Evolutionary conservation across 768 basidiomycete species (phyloP), one percentile per base, ranked within the genome.

Genomic region (Psilocybe cubensis): DNA sequence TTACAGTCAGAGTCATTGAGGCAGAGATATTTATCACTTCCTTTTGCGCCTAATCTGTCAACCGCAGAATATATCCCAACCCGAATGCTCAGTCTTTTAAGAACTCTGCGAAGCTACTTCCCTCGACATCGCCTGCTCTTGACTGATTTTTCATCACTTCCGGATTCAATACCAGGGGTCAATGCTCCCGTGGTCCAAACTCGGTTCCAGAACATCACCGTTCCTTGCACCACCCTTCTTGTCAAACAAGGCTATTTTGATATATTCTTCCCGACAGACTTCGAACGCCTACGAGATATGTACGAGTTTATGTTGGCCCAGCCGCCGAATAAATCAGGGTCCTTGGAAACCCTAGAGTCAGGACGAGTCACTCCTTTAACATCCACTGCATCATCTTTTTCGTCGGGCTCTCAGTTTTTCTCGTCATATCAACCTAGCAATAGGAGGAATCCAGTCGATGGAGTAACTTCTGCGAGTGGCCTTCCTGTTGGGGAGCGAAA

Each of bases 221-320:
- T 98, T 1, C 91, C 97, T 3, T 95, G 93, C 66, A 80, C 87
- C 60, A 98, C 92, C 12, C 81, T 97, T 55, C 85, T 96, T 64
- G 97, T 99, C 57, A 88, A 87, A 65, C 96, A 91, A 67, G 97
- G 97, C 7, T 96, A 88, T 76, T 99, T 99, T 72, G 97, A 99
- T 71, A 98, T 98, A 59, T 93, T 99, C 78, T 99, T 99, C 77
- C 97, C 97, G 9, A 98, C 96, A 11, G 78, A 92, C 69, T 98
- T 98, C 62, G 84, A 83, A 51, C 82, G 80, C 20, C 79, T 98
- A 52, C 79, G 91, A 45, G 93, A 96, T 69, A 92, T 96, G 85
- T 98, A 98, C 73, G 91, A 95, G 67, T 79, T 86, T 62, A 81
- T 89, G 54, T 84, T 98, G 57, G 82, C 87, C 33, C 82, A 84